These are phyloP conservation scores for Cordyceps militaris DNA, from an alignment of 2,329 filamentous ascomycete genomes.

Conservation along the genomic window DNA sequence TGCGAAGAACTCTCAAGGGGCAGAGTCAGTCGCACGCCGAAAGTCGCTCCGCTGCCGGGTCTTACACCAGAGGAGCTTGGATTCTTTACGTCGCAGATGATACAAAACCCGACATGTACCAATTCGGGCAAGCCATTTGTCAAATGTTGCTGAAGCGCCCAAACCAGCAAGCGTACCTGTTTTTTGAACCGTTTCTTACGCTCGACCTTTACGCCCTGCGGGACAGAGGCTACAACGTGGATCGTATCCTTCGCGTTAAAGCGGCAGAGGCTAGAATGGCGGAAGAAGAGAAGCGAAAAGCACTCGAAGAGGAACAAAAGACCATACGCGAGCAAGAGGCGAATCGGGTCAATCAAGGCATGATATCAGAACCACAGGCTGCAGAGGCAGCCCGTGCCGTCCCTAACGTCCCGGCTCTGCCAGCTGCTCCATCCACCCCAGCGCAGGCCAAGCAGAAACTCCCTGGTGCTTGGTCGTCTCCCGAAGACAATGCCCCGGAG, in stretches of 20 bases:
- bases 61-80: conserved; percentile 46
- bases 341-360: conserved; percentile 32
- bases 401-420: conserved; percentile 34
- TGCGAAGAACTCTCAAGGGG: conserved; percentile 69
- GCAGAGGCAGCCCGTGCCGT: conserved; percentile 32
- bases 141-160: conserved; percentile 73
- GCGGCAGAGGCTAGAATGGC: conserved; percentile 82
- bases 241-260: conserved; percentile 83
- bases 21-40: conserved; percentile 63
- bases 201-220: conserved; percentile 76
- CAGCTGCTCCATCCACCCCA: conserved; percentile 35
- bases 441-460: conserved; percentile 43
- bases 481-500: conserved; percentile 38
- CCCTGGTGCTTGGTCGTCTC: conserved; percentile 71
- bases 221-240: conserved; percentile 90
- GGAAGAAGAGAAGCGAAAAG: conserved; percentile 70
- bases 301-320: conserved; percentile 65
- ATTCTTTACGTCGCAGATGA: conserved; percentile 70
- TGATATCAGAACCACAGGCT: conserved; percentile 16
- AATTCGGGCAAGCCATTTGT: conserved; percentile 83
- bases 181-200: conserved; percentile 84
- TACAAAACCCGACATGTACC: conserved; percentile 71
- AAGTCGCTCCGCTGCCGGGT: conserved; percentile 66
- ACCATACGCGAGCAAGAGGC: conserved; percentile 51
- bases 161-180: conserved; percentile 81